Conservation (phyloP, 108 stramenopile species). For the Skeletonema tropicum region DNA sequence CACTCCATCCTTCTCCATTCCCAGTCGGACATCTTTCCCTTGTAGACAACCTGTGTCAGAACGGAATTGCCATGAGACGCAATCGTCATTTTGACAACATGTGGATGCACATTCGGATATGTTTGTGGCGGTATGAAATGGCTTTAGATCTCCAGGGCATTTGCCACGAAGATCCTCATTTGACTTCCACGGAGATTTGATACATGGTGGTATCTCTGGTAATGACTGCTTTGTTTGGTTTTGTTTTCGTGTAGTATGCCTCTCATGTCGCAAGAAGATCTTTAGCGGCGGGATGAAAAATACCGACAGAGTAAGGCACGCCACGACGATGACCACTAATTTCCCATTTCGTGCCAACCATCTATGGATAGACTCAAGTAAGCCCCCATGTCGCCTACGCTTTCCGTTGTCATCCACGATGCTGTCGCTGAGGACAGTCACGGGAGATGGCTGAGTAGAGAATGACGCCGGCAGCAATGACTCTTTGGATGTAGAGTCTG, state of each 20-base stretch:
- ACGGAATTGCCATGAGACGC: slow-evolving; percentile 61
- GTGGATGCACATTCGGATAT: slow-evolving; percentile 43
- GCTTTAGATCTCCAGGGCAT: slow-evolving; percentile 45
- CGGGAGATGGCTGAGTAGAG: neutral
- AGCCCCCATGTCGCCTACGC: slow-evolving; percentile 2
- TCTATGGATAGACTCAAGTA: slow-evolving; percentile 7
- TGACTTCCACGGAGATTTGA: slow-evolving; percentile 50
- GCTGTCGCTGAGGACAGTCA: neutral
- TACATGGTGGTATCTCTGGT: slow-evolving; percentile 41
- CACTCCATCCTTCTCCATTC: slow-evolving; percentile 60
- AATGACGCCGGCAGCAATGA: no score
- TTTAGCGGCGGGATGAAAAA: slow-evolving; percentile 21
- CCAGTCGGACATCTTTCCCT: slow-evolving; percentile 56
- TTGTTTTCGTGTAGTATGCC: slow-evolving; percentile 1
- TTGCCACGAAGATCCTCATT: slow-evolving; percentile 54
- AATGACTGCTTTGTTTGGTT: slow-evolving; percentile 2
- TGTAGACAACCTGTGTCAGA: slow-evolving; percentile 54
- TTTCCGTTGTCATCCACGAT: slow-evolving; percentile 17
- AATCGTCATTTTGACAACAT: slow-evolving; percentile 44
- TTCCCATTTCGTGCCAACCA: slow-evolving; percentile 20
- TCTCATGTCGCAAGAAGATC: neutral
- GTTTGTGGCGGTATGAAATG: slow-evolving; percentile 13
- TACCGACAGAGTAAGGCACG: neutral
- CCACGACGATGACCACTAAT: neutral
- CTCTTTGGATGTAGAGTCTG: no score